Conservation (phyloP, 495 filamentous ascomycete genomes). For the Mytilinidion resinicola region DNA sequence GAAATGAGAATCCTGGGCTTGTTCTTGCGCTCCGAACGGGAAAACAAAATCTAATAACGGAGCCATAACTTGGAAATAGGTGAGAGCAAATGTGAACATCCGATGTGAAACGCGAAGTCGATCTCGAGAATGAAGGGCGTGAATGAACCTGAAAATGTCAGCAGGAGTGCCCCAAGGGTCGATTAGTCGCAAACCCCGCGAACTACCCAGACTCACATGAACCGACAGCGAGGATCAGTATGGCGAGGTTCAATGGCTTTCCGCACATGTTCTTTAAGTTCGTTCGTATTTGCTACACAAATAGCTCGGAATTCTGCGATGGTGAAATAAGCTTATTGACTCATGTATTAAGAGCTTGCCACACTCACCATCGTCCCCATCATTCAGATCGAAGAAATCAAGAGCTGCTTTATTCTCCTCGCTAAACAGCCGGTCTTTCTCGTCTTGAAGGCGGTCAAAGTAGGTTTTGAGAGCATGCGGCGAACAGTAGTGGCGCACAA, state of each 20-base stretch:
- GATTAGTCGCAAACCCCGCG: no score
- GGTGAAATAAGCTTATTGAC: background rate
- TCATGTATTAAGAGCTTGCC: background rate
- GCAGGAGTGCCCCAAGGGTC: background rate
- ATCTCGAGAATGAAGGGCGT: constrained; percentile 12
- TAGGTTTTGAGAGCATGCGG: constrained; percentile 4
- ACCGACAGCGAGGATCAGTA: constrained; percentile 16
- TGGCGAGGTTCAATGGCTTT: background rate
- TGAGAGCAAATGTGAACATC: constrained; percentile 38
- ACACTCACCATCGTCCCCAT: background rate
- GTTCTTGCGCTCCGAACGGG: constrained; percentile 39
- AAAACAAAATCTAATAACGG: constrained; percentile 42
- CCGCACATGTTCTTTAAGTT: constrained; percentile 10
- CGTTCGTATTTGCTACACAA: background rate
- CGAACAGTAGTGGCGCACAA: background rate
- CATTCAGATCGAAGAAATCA: constrained; percentile 12
- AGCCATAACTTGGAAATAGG: constrained; percentile 42
- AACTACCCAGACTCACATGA: constrained; percentile 18
- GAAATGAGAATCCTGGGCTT: constrained; percentile 34
- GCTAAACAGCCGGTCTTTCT: constrained; percentile 6
- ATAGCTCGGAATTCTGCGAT: background rate
- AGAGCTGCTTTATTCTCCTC: constrained; percentile 10
- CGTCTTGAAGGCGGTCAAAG: background rate
- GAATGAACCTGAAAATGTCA: constrained; percentile 15
- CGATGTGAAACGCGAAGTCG: constrained; percentile 11